These are phyloP conservation scores for Colletotrichum australisinense DNA, from an alignment of 2,329 filamentous ascomycete genomes.

Conservation along the genomic window DNA sequence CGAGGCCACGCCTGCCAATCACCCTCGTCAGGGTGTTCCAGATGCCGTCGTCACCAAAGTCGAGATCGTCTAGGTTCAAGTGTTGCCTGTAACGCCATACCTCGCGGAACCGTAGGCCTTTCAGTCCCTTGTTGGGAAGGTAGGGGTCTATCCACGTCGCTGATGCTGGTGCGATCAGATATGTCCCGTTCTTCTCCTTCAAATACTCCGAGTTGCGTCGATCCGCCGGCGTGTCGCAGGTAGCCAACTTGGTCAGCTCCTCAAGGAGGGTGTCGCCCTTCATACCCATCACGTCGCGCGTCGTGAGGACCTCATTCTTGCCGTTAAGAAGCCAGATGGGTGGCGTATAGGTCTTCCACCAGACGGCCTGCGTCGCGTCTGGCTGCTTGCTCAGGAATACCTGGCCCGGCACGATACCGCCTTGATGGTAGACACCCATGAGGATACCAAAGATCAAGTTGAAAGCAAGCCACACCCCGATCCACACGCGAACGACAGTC, in stretches of 20 bases:
- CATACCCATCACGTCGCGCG: conserved; percentile 80
- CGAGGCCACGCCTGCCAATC: conserved; percentile 70
- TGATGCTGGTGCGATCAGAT: conserved; percentile 79
- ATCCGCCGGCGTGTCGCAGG: conserved; percentile 70
- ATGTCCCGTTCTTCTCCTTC: conserved; percentile 72
- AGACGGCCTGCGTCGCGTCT: conserved; percentile 76
- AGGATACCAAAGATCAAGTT: conserved; percentile 75
- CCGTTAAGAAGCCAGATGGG: conserved; percentile 84
- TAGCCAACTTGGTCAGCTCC: conserved; percentile 68
- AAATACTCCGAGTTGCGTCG: conserved; percentile 66
- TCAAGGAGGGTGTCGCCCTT: conserved; percentile 69
- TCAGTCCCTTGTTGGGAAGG: conserved; percentile 66
- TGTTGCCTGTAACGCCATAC: conserved; percentile 77
- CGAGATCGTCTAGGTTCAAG: conserved; percentile 83
- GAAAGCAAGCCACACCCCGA: conserved; percentile 74
- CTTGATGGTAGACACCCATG: conserved; percentile 87
- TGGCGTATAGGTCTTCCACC: conserved; percentile 90
- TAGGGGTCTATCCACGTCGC: conserved; percentile 77
- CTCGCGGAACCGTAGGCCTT: conserved; percentile 73
- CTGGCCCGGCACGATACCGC: conserved; percentile 80
- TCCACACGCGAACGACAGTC: conserved; percentile 64
- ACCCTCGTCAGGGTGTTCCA: conserved; percentile 78
- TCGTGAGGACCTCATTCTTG: conserved; percentile 78
- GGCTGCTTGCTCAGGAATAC: conserved; percentile 78
- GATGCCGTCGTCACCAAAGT: conserved; percentile 81